Base-by-base conservation (phyloP, 768 basidiomycete genomes). In the Clavaria fumosa region DNA sequence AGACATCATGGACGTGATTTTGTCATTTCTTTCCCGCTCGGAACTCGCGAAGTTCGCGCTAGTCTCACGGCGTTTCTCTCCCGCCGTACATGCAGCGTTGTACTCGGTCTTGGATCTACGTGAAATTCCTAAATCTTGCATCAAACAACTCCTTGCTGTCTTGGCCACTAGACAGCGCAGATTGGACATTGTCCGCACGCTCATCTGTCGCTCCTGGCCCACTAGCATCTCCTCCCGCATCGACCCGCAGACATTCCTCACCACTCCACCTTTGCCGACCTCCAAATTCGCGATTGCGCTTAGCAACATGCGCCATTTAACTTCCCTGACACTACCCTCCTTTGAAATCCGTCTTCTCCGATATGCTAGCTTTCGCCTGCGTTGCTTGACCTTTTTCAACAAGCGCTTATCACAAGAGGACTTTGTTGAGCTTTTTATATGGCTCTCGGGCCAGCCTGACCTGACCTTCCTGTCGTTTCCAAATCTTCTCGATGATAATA, bases 271-370 rank as follows among this genome's bases (percentile, higher is more conserved):
- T 17, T 18, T 31, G 2, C 35, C 38, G 9, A 27, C 38, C 7
- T 62, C 64, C 4, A 59, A 61, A 0, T 64, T 68, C 39, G 60
- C 62, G 2, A 49, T 62, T 31, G 63, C 62, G 1, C 52, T 70
- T 27, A 58, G 63, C 33, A 61, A 63, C 12, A 68, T 70, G 68
- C 54, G 58, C n/a, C 55, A 54, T 23, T 51, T 70, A 10, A 58
- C 53, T 5, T 48, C 57, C 6, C 51, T 70, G 30, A 53, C 49
- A 7, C 60, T 70, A 30, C 64, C 64, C 17, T 54, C 59, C 1
- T 68, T 66, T 43, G 63, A 67, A 39, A 37, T 51, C 18, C 55
- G 58, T 12, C 56, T 68, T 31, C 51, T 70, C 38, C 55, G 58
- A 14, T 57, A 62, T 34, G 56, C 58, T 4, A 61, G 61, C 1